These are phyloP conservation scores for Allium sativum DNA, from an alignment of 106 monocot species.

Conservation along the genomic window DNA sequence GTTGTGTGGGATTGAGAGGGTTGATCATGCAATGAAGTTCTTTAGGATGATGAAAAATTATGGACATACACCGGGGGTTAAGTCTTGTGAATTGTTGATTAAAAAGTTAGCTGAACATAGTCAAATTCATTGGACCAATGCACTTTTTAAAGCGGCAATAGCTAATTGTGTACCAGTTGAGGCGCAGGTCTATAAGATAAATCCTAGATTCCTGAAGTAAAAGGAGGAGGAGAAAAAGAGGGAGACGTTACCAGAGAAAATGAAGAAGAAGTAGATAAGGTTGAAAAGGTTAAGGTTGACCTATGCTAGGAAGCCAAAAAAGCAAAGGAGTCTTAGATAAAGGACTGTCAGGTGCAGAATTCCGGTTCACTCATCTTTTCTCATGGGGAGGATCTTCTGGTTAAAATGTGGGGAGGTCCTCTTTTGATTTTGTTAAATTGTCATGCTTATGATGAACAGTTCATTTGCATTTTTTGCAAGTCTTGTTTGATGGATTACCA, in stretches of 20 bases:
- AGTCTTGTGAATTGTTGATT: slow-evolving; percentile 69
- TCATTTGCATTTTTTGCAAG: too few relatives aligned
- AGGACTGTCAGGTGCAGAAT: too few relatives aligned
- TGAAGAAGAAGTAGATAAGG: slow-evolving; percentile 70
- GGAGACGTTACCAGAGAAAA: slow-evolving; percentile 70
- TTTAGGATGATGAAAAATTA: slow-evolving; percentile 70
- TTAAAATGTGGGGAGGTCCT: too few relatives aligned
- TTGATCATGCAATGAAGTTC: slow-evolving; percentile 91
- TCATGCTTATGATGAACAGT: too few relatives aligned
- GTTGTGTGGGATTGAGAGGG: slow-evolving; percentile 83
- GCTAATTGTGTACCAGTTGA: slow-evolving; percentile 34
- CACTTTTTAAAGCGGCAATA: slow-evolving; percentile 50
- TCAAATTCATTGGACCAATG: slow-evolving; percentile 49
- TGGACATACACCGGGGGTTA: slow-evolving; percentile 62
- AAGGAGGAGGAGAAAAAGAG: too few relatives aligned
- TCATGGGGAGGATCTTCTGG: too few relatives aligned
- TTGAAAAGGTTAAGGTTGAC: slow-evolving; percentile 70
- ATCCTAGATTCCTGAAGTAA: slow-evolving; percentile 47
- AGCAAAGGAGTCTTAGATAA: slow-evolving; percentile 24
- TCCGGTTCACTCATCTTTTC: too few relatives aligned
- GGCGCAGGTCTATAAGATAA: slow-evolving; percentile 39
- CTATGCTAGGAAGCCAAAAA: slow-evolving; percentile 75
- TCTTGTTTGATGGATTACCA: too few relatives aligned
- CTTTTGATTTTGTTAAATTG: too few relatives aligned
- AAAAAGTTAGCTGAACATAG: slow-evolving; percentile 52